Evolutionary conservation across 1,139 yeast genomes (phyloP), one percentile per base, ranked within the genome.

Genomic region (Kluyveromyces marxianus): DNA sequence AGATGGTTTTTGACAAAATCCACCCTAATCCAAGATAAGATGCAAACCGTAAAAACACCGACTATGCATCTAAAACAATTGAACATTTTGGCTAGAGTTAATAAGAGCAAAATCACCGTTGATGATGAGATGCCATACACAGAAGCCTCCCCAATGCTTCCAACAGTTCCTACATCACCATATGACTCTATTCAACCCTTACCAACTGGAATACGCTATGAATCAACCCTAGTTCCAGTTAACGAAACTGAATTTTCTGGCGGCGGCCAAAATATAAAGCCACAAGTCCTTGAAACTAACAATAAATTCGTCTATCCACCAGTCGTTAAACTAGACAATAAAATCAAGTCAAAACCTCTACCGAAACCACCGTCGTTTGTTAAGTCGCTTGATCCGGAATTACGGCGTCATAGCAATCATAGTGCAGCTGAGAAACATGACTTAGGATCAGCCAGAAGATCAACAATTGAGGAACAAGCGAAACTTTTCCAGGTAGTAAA

Each of bases 1-100:
- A 54, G 55, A 44, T 60, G 66, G 66, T 60, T 61, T 44, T 43
- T 60, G 25, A 53, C 62, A 35, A 56, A 57, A 27, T 58, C 66
- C 2, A 50, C 58, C 2, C 60, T 60, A 41, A 44, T 59, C 1
- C 53, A 50, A 33, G 55, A 51, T 35, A 47, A 49, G 7, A 45
- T 39, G 3, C 41, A 34, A 21, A 41, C 43, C 21, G 45, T 48
- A 3, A 47, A 52, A 21, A 50, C 62, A 3, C 58, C 62, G 1
- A 55, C 57, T 2, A 44, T 56, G 4, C 56, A 56, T 30, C 41
- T 60, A 24, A 57, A 58, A 41, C 55, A 55, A 39, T 39, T 56
- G 5, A 56, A 56, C 25, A 50, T 54, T 6, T 47, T 59, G 3
- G 50, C 59, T 7, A 50, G 54, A 25, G 52, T 56, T 24, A 49